These are phyloP conservation scores for Ophiocordyceps camponoti-rufipedis DNA, from an alignment of 2,329 filamentous ascomycete species.

Conservation along the genomic window DNA sequence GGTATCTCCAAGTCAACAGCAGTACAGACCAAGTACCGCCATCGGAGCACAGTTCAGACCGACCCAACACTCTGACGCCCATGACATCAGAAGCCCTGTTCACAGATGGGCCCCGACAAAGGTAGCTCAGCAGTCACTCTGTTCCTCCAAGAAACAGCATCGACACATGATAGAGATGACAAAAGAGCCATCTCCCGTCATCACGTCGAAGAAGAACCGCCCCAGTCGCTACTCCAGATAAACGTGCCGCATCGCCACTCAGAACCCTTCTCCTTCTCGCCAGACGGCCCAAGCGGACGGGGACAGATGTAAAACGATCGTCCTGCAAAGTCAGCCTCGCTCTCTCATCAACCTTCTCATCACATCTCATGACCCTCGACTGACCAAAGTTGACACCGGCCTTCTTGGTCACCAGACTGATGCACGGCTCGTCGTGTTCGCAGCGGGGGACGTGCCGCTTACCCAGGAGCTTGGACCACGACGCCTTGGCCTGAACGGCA, in stretches of 20 bases:
- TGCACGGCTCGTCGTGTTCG: conserved; percentile 78
- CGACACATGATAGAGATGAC: no score
- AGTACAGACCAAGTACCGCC: no score
- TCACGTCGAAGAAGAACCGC: conserved; percentile 5
- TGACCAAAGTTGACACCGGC: conserved; percentile 62
- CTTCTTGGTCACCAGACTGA: conserved; percentile 72
- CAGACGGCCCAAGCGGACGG: conserved; percentile 67
- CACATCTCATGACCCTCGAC: conserved; percentile 6
- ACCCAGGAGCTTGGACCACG: conserved; percentile 71
- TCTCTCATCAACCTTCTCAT: background rate
- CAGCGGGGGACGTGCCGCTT: conserved; percentile 61
- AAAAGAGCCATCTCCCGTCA: background rate
- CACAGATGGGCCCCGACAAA: no score
- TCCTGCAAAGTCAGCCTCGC: conserved; percentile 17
- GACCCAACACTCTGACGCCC: no score
- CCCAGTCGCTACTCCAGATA: conserved; percentile 49
- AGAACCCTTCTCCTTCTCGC: conserved; percentile 65
- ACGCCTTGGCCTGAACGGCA: conserved; percentile 55
- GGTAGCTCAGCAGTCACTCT: no score
- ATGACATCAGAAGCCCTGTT: no score
- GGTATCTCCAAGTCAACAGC: no score
- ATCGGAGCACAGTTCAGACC: no score
- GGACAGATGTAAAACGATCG: conserved; percentile 46
- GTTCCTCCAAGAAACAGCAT: no score
- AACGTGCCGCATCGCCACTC: conserved; percentile 83